These are phyloP conservation scores for Penicillium italicum DNA, from an alignment of 2,329 filamentous ascomycete species.

Conservation along the genomic window DNA sequence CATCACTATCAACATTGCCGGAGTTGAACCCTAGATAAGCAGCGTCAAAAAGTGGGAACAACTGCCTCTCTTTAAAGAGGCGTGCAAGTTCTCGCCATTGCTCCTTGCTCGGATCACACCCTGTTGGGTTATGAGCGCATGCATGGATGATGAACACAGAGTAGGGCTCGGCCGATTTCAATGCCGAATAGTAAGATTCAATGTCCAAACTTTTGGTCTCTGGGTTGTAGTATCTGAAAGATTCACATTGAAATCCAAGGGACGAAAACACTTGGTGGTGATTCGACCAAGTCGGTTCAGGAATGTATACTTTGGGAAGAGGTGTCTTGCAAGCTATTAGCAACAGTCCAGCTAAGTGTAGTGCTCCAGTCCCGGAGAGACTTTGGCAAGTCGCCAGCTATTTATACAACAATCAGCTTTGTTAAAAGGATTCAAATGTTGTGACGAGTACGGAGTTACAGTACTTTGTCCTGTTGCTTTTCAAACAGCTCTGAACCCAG, in stretches of 20 bases:
- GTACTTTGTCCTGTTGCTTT: constrained; percentile 13
- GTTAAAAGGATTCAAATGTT: background rate
- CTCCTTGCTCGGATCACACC: constrained; percentile 82
- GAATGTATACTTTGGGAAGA: constrained; percentile 65
- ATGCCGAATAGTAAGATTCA: constrained; percentile 15
- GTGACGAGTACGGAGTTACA: background rate
- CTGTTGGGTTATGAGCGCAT: constrained; percentile 95
- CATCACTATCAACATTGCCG: constrained; percentile 27
- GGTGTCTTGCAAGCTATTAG: constrained; percentile 14
- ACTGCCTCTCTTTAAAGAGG: constrained; percentile 67
- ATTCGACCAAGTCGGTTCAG: constrained; percentile 93
- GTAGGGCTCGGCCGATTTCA: constrained; percentile 12
- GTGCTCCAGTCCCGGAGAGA: constrained; percentile 72
- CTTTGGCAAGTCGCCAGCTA: constrained; percentile 66
- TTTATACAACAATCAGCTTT: constrained; percentile 16
- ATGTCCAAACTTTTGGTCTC: constrained; percentile 20
- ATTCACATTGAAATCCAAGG: constrained; percentile 66
- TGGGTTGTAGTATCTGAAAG: constrained; percentile 24
- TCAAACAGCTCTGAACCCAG: constrained; percentile 53
- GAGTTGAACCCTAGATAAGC: constrained; percentile 31
- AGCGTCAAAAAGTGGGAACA: constrained; percentile 69
- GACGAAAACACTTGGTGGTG: constrained; percentile 95
- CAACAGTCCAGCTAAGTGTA: constrained; percentile 25
- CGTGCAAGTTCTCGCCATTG: constrained; percentile 86
- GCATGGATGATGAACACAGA: constrained; percentile 60